Evolutionary conservation across 306 rosid genomes (phyloP).

Genomic region (Rubus idaeus): DNA sequence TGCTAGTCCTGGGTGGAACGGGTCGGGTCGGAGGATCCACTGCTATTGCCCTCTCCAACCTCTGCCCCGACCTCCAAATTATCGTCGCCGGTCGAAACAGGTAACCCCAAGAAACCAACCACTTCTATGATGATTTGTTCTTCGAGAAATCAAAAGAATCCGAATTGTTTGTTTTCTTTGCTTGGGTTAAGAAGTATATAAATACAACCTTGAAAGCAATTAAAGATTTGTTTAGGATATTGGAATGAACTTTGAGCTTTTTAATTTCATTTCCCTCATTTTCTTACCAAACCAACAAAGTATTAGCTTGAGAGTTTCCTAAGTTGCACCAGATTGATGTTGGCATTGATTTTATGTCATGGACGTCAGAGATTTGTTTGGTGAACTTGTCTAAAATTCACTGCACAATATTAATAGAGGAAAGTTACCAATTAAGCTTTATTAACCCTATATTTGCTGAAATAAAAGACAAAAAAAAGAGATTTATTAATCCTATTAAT

Average conservation of each 20-base stretch:
- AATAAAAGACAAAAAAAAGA: no score
- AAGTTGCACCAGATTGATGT: neutral
- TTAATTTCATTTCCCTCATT: neutral
- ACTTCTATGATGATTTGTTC: no score
- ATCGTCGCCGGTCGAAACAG: slow-evolving; percentile 81
- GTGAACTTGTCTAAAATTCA: neutral
- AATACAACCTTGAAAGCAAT: neutral
- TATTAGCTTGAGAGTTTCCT: neutral
- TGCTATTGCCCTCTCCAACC: slow-evolving; percentile 69
- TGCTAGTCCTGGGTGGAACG: slow-evolving; percentile 86
- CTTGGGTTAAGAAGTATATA: no score
- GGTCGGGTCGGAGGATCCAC: slow-evolving; percentile 97
- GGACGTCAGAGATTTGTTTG: neutral
- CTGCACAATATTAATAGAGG: neutral
- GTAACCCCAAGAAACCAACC: slow-evolving; percentile 19
- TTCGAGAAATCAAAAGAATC: no score
- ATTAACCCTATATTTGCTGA: neutral
- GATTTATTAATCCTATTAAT: neutral
- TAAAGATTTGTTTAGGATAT: neutral
- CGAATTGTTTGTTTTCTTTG: no score
- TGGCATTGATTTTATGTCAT: neutral
- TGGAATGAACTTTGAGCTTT: neutral
- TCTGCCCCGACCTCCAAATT: slow-evolving; percentile 67
- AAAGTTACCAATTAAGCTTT: neutral
- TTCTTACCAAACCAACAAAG: neutral